These are phyloP conservation scores for Quercus rubra DNA, from an alignment of 306 rosid genomes.

Conservation along the genomic window DNA sequence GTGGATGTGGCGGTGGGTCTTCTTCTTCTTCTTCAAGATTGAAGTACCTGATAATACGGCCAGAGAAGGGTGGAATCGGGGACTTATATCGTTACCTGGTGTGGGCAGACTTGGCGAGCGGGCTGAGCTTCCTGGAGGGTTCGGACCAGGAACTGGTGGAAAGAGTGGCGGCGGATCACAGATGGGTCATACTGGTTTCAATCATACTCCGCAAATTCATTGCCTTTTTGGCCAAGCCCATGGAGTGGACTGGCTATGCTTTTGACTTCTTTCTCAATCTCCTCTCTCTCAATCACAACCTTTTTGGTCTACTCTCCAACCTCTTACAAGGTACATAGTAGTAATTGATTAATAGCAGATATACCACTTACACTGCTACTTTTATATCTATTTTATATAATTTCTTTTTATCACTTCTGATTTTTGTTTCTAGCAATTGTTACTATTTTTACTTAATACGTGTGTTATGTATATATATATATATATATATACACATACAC, in stretches of 20 bases:
- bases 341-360: background rate
- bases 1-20: background rate
- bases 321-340: conserved; percentile 37
- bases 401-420: no score
- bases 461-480: no score
- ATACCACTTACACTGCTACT: background rate
- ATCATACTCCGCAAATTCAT: conserved; percentile 48
- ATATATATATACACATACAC: no score
- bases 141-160: conserved; percentile 30
- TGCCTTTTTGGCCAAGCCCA: conserved; percentile 46
- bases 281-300: conserved; percentile 48
- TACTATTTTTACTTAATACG: no score
- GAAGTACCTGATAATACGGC: conserved; percentile 50
- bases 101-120: conserved; percentile 22
- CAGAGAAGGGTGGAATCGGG: conserved; percentile 49
- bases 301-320: conserved; percentile 48
- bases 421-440: no score
- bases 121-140: conserved; percentile 35
- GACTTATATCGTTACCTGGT: conserved; percentile 42
- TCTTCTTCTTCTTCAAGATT: background rate
- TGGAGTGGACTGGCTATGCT: conserved; percentile 56
- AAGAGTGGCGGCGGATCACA: conserved; percentile 22
- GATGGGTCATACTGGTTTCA: conserved; percentile 66
- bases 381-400: no score
- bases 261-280: conserved; percentile 71